Base-by-base conservation (phyloP, 139 green algal species). In the Haematococcus lacustris region DNA sequence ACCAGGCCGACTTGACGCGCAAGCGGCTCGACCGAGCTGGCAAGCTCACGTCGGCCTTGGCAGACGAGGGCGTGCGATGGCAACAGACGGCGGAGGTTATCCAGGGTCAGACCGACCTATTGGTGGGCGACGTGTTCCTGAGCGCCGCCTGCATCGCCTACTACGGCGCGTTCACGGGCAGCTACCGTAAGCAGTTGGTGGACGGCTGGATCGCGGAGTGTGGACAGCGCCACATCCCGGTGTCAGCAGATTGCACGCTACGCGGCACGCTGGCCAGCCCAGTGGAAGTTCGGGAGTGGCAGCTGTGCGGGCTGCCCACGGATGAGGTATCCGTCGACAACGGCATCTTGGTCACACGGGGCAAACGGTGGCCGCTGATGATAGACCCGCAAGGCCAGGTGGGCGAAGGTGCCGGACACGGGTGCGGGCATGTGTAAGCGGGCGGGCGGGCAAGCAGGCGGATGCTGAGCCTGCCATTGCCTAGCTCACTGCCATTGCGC, bases 361-460 rank as follows among this genome's bases (percentile, higher is more conserved):
- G 83, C 62, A 88, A 87, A 73, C 85, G 90, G 28, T 96, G 90
- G 90, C 90, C 90, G 67, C 83, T 96, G 37, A 92, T 94, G 86
- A 94, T 96, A 60, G 90, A 96, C 67, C 90, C 90, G n/a, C 86
- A 90, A 80, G 84, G 85, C 2, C 38, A 71, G 41, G n/a, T n/a
- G n/a, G n/a, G n/a, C n/a, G n/a, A n/a, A 53, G 43, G 43, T 53
- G 17, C 43, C 17, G 43, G 9, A 28, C 7, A 32, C 17, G 53
- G 13, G 17, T 63, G 13, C 23, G 53, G 21, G 23, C 53, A 7
- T 35, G 6, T 53, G 43, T 17, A 53, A 9, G 9, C 17, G 43
- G 43, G 9, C 43, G 17, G 43, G 9, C 9, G 9, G 9, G 17
- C 43, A 53, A 53, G 9, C 9, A 17, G 9, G 17, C 43, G 9